A percentile compares a stretch with the other conserved stretches of the same genome.
Conservation (phyloP, 164 flowering plant genomes). For the Santalum album region DNA sequence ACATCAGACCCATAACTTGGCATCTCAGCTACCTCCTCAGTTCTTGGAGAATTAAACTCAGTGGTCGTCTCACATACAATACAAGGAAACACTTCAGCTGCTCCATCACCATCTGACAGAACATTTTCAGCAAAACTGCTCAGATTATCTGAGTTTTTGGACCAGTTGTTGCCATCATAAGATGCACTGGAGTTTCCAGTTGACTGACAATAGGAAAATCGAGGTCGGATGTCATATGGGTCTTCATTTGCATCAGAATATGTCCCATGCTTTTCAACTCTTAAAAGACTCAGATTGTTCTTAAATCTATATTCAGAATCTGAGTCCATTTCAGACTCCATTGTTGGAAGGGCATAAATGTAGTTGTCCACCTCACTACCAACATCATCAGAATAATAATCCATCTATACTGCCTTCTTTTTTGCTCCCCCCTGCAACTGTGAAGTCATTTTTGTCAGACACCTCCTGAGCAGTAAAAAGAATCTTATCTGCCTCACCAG, state of each 20-base stretch:
- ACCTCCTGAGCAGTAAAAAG: conserved; percentile 15
- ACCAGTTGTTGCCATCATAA: conserved; percentile 40
- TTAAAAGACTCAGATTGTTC: too few species aligned
- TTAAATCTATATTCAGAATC: too few species aligned
- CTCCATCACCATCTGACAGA: conserved; percentile 29
- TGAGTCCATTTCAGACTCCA: too few species aligned
- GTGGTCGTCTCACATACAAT: conserved; percentile 16
- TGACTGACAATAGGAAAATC: conserved; percentile 55
- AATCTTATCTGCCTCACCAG: conserved; percentile 17
- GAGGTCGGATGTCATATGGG: too few species aligned
- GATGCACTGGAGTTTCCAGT: conserved; percentile 43
- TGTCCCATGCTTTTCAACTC: too few species aligned
- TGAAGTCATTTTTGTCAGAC: conserved; percentile 26
- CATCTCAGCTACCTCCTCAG: conserved; percentile 12
- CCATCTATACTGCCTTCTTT: conserved; percentile 23
- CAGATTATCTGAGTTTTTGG: conserved; percentile 31
- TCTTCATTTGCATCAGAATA: too few species aligned
- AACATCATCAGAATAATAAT: conserved; percentile 52
- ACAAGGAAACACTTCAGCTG: conserved; percentile 19
- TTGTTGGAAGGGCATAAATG: conserved; percentile 82
- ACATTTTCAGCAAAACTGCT: conserved; percentile 29
- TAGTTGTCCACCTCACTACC: conserved; percentile 74
- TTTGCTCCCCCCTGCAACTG: conserved; percentile 28
- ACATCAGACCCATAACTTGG: conserved; percentile 16
- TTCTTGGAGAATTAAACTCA: conserved; percentile 7